phyloP scores from a whole-genome alignment of 202 grass and related monocot species.

The Sporobolus alterniflorus region DNA sequence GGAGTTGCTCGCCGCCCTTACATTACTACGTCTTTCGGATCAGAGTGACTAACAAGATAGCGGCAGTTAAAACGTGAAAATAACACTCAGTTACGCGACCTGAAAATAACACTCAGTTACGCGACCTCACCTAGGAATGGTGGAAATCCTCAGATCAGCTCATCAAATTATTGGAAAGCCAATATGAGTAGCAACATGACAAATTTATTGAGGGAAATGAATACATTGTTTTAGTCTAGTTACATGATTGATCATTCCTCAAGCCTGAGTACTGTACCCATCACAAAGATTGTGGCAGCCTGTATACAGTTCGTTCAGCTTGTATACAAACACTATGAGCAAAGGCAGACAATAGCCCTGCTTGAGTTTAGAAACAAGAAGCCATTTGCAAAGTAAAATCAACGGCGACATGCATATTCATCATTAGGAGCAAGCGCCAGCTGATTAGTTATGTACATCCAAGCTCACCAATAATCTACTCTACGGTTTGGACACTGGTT shows the following conservation, averaged over 20 bases:
- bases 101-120: too few relatives aligned
- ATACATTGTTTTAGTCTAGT: constrained; percentile 16
- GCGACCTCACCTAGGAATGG: too few relatives aligned
- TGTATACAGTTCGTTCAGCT: constrained; percentile 22
- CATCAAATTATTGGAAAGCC: not conserved
- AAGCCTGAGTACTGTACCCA: not conserved
- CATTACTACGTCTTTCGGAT: too few relatives aligned
- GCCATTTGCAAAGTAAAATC: not conserved
- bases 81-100: too few relatives aligned
- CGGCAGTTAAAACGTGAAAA: too few relatives aligned
- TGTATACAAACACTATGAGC: constrained; percentile 43
- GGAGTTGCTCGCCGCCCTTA: too few relatives aligned
- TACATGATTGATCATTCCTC: constrained; percentile 23
- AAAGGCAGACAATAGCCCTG: not conserved
- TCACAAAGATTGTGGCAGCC: not conserved
- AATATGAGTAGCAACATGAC: not conserved
- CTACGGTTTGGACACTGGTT: constrained; percentile 1
- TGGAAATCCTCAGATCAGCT: not conserved
- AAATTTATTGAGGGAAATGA: not conserved
- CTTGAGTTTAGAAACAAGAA: constrained; percentile 10
- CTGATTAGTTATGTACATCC: constrained; percentile 47
- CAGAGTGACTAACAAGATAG: too few relatives aligned
- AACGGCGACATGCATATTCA: constrained; percentile 6
- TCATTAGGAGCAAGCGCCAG: constrained; percentile 1
- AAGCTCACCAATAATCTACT: constrained; percentile 28